Evolutionary conservation across 768 basidiomycete species (phyloP).

Genomic region (Podaxis sp.): DNA sequence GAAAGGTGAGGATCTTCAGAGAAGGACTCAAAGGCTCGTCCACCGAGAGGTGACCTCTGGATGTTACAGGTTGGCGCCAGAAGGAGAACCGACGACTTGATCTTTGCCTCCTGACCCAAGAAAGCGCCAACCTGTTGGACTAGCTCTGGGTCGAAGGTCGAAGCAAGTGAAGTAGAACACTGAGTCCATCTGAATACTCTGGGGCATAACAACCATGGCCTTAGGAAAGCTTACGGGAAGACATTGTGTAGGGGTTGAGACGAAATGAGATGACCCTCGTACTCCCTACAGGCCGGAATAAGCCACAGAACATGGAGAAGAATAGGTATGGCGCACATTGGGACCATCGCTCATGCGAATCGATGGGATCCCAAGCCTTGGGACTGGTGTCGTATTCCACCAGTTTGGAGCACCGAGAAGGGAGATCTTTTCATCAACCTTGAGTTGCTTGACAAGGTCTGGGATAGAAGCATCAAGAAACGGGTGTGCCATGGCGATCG

Average conservation of each 20-base stretch:
- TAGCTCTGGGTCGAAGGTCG: conserved; percentile 67
- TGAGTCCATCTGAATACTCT: conserved; percentile 23
- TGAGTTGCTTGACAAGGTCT: conserved; percentile 52
- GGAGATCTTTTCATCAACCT: conserved; percentile 61
- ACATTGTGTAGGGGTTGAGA: conserved; percentile 63
- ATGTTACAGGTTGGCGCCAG: conserved; percentile 79
- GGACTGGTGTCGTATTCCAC: conserved; percentile 66
- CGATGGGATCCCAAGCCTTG: conserved; percentile 60
- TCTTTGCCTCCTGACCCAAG: conserved; percentile 64
- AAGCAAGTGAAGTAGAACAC: conserved; percentile 71
- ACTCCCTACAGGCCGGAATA: conserved; percentile 47
- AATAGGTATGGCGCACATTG: conserved; percentile 37
- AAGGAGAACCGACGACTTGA: conserved; percentile 61
- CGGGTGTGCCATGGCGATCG: conserved; percentile 29
- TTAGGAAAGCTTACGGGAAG: conserved; percentile 46
- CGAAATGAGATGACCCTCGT: conserved; percentile 65
- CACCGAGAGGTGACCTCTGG: conserved; percentile 61
- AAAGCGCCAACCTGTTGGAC: conserved; percentile 55
- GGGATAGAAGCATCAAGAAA: conserved; percentile 57
- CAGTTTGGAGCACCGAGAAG: conserved; percentile 66
- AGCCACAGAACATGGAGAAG: neutral
- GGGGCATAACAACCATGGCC: conserved; percentile 6
- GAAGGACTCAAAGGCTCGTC: conserved; percentile 69
- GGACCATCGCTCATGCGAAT: conserved; percentile 75
- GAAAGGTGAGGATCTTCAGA: conserved; percentile 71